Base-by-base conservation (phyloP, 2,329 filamentous ascomycete species). In the Claviceps humidiphila region DNA sequence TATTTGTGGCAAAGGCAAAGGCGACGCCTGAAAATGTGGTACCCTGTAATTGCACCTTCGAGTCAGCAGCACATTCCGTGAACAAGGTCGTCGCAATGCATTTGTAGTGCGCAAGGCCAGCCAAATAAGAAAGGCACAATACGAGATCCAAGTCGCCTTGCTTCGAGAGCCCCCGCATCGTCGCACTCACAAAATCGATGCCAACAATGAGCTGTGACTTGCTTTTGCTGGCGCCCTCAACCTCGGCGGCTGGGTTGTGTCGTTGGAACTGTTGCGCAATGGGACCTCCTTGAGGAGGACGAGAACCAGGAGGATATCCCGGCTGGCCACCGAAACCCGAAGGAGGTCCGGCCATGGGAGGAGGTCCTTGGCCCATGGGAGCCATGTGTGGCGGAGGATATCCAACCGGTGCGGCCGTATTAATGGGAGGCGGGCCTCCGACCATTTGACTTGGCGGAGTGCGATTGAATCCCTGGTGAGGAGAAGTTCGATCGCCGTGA, bases 11-110 rank as follows among this genome's bases (percentile, higher is more conserved):
- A 71, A 96, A 98, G 37, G 90, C 90, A 66, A 94, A 96, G 39
- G 93, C 93, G 57, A 97, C 91, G 66, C 93, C 93, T 3, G 93
- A 97, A 68, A 97, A 98, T 5, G 93, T 98, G 17, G 93, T 98
- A 59, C 93, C 89, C 89, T 95, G 62, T 16, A 49, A 20, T 20
- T 34, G 44, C 22, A 51, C 14, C 9, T n/a, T 26, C n/a, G 20
- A 24, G 49, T 60, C 57, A 54, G 50, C 47, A 49, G 7, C 7
- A 30, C 6, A n/a, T 45, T n/a, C 26, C 3, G 9, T 34, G 3
- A n/a, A 44, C 9, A 1, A 5, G 16, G 20, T 20, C 24, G 40
- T 34, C 34, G 14, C 34, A 17, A 9, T 48, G 11, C 13, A 46
- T 24, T 26, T 6, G 46, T 16, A 22, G 30, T 34, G 30, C 30